Evolutionary conservation across 805 yeast genomes (phyloP).

Genomic region (Allodekkera sacchari): DNA sequence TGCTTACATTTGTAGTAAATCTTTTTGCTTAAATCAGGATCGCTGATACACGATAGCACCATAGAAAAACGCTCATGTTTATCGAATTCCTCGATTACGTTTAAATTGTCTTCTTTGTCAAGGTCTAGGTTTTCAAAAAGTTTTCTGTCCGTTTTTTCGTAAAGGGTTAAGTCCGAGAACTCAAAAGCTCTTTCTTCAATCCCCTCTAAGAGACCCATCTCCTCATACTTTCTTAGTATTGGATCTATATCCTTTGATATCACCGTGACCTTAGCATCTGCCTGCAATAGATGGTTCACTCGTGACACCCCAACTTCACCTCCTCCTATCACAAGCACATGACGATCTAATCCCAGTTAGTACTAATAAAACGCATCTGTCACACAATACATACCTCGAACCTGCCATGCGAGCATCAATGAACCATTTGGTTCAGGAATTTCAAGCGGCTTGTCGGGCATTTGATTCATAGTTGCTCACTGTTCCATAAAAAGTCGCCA

Average conservation of each 20-base stretch:
- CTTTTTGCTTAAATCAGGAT: slow-evolving; percentile 46
- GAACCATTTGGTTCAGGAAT: slow-evolving; percentile 49
- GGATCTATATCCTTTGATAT: slow-evolving; percentile 38
- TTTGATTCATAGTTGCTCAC: too few species aligned
- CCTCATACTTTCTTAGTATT: slow-evolving; percentile 25
- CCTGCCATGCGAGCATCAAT: slow-evolving; percentile 67
- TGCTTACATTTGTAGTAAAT: slow-evolving; percentile 45
- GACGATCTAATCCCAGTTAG: slow-evolving; percentile 29
- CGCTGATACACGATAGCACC: slow-evolving; percentile 71
- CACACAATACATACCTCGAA: slow-evolving; percentile 33
- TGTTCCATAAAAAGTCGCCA: too few species aligned
- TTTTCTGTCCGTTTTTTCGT: slow-evolving; percentile 25
- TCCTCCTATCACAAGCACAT: slow-evolving; percentile 68
- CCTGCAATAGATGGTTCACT: slow-evolving; percentile 55
- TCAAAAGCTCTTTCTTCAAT: slow-evolving; percentile 38
- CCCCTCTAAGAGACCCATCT: slow-evolving; percentile 32
- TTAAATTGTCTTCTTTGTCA: slow-evolving; percentile 19
- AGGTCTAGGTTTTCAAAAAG: slow-evolving; percentile 4
- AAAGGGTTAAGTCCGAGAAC: slow-evolving; percentile 40
- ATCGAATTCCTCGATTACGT: slow-evolving; percentile 27
- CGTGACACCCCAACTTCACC: slow-evolving; percentile 73
- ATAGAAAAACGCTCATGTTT: slow-evolving; percentile 41
- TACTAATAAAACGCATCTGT: not conserved
- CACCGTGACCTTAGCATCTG: slow-evolving; percentile 64
- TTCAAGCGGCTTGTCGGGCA: too few species aligned